Conservation (phyloP, 768 basidiomycete genomes). For the Cyclocybe cylindracea region DNA sequence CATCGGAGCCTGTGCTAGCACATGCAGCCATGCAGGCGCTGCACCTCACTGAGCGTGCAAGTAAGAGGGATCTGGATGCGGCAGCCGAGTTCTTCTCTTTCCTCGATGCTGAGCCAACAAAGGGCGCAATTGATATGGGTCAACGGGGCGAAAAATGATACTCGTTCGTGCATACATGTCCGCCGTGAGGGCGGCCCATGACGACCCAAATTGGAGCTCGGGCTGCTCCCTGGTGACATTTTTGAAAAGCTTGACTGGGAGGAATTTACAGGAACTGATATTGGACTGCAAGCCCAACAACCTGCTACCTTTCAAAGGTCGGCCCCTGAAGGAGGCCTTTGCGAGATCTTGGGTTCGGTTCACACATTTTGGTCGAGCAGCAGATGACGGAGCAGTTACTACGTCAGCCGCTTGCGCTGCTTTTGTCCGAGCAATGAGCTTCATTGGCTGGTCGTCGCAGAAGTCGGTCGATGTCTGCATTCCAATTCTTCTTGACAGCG, state of each 20-base stretch:
- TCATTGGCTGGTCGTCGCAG: conserved; percentile 16
- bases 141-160: no score
- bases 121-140: no score
- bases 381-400: conserved; percentile 20
- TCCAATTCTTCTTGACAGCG: conserved; percentile 22
- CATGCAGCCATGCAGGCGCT: no score
- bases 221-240: conserved; percentile 17
- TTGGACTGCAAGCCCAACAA: conserved; percentile 23
- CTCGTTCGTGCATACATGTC: no score
- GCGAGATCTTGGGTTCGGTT: conserved; percentile 25
- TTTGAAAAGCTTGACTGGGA: conserved; percentile 1
- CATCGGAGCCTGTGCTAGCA: no score
- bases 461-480: conserved; percentile 22
- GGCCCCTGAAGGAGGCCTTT: conserved; percentile 19
- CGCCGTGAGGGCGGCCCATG: no score
- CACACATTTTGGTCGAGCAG: conserved; percentile 28
- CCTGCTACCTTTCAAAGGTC: neutral
- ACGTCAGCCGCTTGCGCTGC: conserved; percentile 15
- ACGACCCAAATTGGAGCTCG: conserved; percentile 18
- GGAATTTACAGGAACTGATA: neutral
- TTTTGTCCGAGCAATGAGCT: conserved; percentile 26
- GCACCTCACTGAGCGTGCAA: no score
- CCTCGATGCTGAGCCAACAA: no score
- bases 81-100: no score
- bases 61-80: no score